Evolutionary conservation across 176 grass and related monocot genomes (phyloP).

Genomic region (Carex cristatella): DNA sequence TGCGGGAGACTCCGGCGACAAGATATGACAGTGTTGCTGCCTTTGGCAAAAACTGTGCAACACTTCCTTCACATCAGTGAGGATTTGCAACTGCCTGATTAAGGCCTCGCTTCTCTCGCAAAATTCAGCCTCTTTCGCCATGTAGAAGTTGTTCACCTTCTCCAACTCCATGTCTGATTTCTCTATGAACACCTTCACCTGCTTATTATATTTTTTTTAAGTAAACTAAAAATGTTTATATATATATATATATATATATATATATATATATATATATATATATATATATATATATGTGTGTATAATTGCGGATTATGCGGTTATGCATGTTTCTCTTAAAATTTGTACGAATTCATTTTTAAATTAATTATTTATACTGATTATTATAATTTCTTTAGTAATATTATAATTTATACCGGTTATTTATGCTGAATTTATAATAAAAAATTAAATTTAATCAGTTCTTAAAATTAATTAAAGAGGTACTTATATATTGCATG

Average conservation of each 20-base stretch:
- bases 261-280: too few relatives aligned
- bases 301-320: not conserved
- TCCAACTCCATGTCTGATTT: slow-evolving; percentile 30
- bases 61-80: slow-evolving; percentile 71
- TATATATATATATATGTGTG: too few relatives aligned
- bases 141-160: slow-evolving; percentile 82
- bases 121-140: slow-evolving; percentile 43
- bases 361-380: not conserved
- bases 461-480: not conserved
- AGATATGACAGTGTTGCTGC: not conserved
- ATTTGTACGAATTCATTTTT: not conserved
- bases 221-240: not conserved
- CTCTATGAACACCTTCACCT: slow-evolving; percentile 35
- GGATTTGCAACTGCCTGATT: slow-evolving; percentile 66
- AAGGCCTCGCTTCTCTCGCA: slow-evolving; percentile 45
- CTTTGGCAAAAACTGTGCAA: slow-evolving; percentile 23
- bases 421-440: too few relatives aligned
- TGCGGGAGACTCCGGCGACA: not conserved
- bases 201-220: not conserved
- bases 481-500: not conserved
- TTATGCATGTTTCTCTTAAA: not conserved
- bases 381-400: too few relatives aligned
- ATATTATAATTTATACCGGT: too few relatives aligned
- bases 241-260: too few relatives aligned
- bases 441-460: too few relatives aligned